These are phyloP conservation scores for Gymnopilus dilepis DNA, from an alignment of 768 basidiomycete genomes.

Conservation along the genomic window DNA sequence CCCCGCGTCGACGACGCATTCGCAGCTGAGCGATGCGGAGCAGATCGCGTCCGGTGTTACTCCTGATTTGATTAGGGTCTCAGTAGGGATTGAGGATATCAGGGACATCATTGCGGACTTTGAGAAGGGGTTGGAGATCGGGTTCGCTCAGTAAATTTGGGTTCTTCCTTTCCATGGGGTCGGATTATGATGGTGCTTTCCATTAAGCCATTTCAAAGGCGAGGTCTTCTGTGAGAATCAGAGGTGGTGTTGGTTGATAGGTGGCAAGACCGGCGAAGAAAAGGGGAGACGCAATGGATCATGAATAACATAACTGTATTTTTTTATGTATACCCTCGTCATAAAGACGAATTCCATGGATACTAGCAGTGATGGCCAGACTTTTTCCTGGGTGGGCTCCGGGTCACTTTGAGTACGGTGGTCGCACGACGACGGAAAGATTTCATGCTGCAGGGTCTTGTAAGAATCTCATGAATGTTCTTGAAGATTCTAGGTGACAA, in stretches of 20 bases:
- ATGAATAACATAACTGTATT: background rate
- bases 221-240: background rate
- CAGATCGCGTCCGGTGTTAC: conserved; percentile 71
- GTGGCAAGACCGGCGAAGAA: no score
- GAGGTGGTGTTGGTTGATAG: no score
- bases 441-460: no score
- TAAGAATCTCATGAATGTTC: no score
- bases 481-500: no score
- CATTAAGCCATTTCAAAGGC: no score
- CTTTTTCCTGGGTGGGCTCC: no score
- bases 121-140: conserved; percentile 40
- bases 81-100: conserved; percentile 48
- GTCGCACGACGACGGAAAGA: no score
- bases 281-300: no score
- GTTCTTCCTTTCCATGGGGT: background rate
- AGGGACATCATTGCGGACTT: conserved; percentile 50
- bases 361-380: no score
- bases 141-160: conserved; percentile 21
- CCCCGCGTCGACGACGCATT: conserved; percentile 79
- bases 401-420: no score
- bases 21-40: conserved; percentile 67
- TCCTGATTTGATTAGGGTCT: conserved; percentile 73
- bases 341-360: conserved; percentile 7
- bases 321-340: background rate
- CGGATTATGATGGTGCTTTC: background rate